phyloP scores from a whole-genome alignment of 164 flowering plant genomes.

The Akebia trifoliata region DNA sequence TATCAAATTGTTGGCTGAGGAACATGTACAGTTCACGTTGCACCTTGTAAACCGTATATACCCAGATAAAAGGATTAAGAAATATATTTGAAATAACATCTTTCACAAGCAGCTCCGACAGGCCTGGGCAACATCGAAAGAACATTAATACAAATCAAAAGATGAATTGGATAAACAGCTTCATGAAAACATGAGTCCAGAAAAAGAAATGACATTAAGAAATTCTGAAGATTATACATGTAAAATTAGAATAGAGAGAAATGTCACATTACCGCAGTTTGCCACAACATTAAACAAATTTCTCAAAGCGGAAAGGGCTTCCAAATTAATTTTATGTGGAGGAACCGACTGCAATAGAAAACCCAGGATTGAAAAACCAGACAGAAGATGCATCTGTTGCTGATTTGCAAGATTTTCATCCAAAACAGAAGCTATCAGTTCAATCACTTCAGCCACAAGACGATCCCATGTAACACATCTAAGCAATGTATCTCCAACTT shows the following conservation, averaged over 20 bases:
- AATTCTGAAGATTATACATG: neutral
- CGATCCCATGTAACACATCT: conserved; percentile 63
- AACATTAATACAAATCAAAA: neutral
- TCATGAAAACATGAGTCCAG: neutral
- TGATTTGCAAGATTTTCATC: conserved; percentile 92
- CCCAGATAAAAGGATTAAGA: conserved; percentile 88
- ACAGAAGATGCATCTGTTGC: conserved; percentile 94
- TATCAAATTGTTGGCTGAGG: conserved; percentile 86
- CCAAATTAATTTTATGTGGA: conserved; percentile 79
- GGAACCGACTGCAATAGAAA: conserved; percentile 82
- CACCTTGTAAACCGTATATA: conserved; percentile 65
- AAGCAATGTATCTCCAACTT: conserved; percentile 32
- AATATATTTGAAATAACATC: conserved; percentile 78
- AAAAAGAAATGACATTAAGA: neutral
- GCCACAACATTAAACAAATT: conserved; percentile 66
- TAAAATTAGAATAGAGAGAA: neutral
- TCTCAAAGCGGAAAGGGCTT: conserved; percentile 77
- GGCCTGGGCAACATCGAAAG: conserved; percentile 31
- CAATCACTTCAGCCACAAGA: conserved; percentile 76
- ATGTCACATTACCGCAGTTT: conserved; percentile 52
- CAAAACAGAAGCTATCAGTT: conserved; percentile 79
- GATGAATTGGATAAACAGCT: neutral
- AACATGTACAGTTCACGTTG: conserved; percentile 95
- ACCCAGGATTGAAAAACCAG: conserved; percentile 86
- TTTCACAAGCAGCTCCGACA: conserved; percentile 73